phyloP scores from a whole-genome alignment of 352 stramenopile species.

The Phytophthora tentaculata region DNA sequence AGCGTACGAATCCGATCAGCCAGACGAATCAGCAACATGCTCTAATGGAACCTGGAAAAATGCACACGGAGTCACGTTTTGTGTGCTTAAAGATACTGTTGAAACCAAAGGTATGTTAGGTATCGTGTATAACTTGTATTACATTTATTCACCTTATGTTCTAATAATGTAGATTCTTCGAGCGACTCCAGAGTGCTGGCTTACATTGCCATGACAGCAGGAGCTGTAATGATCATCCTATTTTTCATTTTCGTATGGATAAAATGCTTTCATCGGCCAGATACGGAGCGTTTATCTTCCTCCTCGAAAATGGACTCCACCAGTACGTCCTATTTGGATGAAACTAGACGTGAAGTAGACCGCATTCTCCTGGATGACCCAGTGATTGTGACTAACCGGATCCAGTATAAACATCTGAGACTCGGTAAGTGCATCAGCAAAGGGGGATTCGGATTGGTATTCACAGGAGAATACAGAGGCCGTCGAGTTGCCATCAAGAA shows the following conservation, averaged over 20 bases:
- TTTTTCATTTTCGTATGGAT: constrained; percentile 34
- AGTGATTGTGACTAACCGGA: constrained; percentile 44
- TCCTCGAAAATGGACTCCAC: constrained; percentile 31
- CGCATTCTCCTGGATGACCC: constrained; percentile 30
- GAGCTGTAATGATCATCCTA: constrained; percentile 21
- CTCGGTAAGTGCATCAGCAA: constrained; percentile 42
- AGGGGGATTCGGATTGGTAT: constrained; percentile 41
- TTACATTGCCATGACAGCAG: constrained; percentile 27
- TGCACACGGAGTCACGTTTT: constrained; percentile 37
- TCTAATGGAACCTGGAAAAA: constrained; percentile 30
- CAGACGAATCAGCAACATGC: constrained; percentile 25
- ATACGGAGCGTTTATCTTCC: constrained; percentile 24
- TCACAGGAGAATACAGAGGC: constrained; percentile 34
- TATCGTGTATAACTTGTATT: no score
- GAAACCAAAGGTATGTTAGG: constrained; percentile 17
- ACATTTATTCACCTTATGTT: no score
- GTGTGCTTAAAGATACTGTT: constrained; percentile 28
- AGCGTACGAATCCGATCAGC: constrained; percentile 37
- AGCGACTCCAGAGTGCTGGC: constrained; percentile 19
- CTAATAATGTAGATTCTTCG: constrained; percentile 26
- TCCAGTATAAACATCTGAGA: constrained; percentile 37
- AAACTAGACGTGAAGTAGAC: constrained; percentile 23
- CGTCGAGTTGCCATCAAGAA: constrained; percentile 42
- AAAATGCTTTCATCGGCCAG: constrained; percentile 15
- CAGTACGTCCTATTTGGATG: constrained; percentile 16